Percentiles rank a stretch among this genome's conserved stretches.
These are phyloP conservation scores for Dryadomyces sulphureus DNA, from an alignment of 2,329 filamentous ascomycete species.

Conservation along the genomic window DNA sequence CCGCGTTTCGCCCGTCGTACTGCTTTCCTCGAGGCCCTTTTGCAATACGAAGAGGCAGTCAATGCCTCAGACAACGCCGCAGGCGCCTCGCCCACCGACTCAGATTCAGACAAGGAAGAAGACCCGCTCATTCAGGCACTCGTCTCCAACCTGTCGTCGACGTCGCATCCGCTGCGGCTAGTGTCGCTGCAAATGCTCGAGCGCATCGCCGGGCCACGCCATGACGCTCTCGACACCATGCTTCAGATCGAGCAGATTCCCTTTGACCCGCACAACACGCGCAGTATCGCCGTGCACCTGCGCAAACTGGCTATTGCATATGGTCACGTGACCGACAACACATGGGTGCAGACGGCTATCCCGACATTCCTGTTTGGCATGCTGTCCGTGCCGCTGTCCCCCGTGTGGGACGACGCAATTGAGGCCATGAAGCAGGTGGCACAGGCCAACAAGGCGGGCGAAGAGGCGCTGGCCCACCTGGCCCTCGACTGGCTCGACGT, in stretches of 20 bases:
- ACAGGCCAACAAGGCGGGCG: conserved; percentile 48
- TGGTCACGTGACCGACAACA: conserved; percentile 37
- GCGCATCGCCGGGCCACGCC: conserved; percentile 1
- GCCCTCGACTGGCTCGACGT: conserved; percentile 65
- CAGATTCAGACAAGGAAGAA: conserved; percentile 21
- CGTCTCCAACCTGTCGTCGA: conserved; percentile 57
- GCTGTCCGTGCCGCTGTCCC: conserved; percentile 70
- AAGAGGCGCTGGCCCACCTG: conserved; percentile 55
- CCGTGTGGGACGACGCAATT: conserved; percentile 75
- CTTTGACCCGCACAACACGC: conserved; percentile 58
- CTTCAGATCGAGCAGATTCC: conserved; percentile 68
- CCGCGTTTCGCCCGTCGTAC: conserved; percentile 49
- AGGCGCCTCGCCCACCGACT: no score
- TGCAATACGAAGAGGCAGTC: conserved; percentile 35
- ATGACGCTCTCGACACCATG: conserved; percentile 45
- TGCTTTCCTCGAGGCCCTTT: conserved; percentile 50
- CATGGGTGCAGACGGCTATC: conserved; percentile 57
- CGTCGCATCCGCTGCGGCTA: conserved; percentile 60
- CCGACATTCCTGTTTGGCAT: conserved; percentile 80
- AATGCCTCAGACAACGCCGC: background rate
- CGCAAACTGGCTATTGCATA: conserved; percentile 61
- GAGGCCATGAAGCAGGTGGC: conserved; percentile 62
- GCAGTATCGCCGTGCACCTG: conserved; percentile 71
- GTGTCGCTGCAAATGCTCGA: conserved; percentile 57
- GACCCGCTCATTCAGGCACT: conserved; percentile 48